phyloP scores from a whole-genome alignment of 2,329 filamentous ascomycete species.

The Plectosphaerella sp. region DNA sequence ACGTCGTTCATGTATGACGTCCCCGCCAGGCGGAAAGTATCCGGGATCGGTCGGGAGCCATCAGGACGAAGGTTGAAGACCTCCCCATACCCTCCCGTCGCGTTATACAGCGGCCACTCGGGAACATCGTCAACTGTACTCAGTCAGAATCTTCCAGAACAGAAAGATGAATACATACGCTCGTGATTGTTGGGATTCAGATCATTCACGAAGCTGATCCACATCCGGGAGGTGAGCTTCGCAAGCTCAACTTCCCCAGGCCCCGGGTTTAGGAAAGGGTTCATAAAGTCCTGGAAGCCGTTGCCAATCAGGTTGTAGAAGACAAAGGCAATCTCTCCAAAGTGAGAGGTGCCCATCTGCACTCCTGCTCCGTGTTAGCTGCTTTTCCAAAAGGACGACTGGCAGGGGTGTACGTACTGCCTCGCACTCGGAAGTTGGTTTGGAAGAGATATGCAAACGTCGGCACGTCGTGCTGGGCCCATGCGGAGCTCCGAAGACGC shows the following conservation, averaged over 20 bases:
- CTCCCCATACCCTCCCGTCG: neutral
- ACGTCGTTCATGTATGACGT: neutral
- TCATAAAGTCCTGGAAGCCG: neutral
- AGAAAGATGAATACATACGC: neutral
- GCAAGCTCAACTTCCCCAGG: neutral
- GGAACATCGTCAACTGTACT: neutral
- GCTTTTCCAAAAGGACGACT: neutral
- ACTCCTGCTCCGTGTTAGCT: neutral
- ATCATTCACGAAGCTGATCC: neutral
- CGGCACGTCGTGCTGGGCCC: neutral
- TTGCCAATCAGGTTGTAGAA: neutral
- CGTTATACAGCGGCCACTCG: neutral
- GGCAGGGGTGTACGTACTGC: neutral
- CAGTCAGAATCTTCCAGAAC: neutral
- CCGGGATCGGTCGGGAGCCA: neutral
- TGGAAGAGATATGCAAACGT: neutral
- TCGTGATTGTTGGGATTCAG: neutral
- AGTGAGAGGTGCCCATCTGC: neutral
- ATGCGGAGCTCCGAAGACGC: neutral
- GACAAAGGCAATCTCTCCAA: neutral
- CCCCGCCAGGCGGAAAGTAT: neutral
- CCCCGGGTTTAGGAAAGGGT: neutral
- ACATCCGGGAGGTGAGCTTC: neutral
- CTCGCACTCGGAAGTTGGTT: neutral
- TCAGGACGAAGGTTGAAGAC: neutral